These are phyloP conservation scores for Nannizziopsis barbatae DNA, from an alignment of 2,329 filamentous ascomycete species.

Conservation along the genomic window DNA sequence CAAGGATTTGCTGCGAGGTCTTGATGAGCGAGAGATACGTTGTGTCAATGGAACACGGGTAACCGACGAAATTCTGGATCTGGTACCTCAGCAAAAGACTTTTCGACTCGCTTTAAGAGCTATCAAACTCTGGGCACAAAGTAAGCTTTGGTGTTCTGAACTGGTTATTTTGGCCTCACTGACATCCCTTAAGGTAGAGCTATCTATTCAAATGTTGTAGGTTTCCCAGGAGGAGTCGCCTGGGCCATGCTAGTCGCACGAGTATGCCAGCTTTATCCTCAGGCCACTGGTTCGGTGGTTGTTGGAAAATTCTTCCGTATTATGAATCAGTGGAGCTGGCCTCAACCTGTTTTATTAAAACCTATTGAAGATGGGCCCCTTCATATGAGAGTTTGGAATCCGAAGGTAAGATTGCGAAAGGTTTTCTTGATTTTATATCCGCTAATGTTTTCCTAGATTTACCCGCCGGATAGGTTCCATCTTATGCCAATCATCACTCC, in stretches of 20 bases:
- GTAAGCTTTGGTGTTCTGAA: constrained; percentile 22
- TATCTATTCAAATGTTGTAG: constrained; percentile 92
- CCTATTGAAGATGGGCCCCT: constrained; percentile 71
- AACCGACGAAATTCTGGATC: constrained; percentile 77
- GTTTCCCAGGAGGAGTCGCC: constrained; percentile 90
- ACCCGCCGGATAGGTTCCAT: constrained; percentile 70
- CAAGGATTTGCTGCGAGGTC: constrained; percentile 69
- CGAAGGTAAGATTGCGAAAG: constrained; percentile 48
- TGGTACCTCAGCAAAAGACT: constrained; percentile 80
- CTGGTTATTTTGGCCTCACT: neutral
- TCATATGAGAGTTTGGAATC: constrained; percentile 86
- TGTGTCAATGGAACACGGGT: constrained; percentile 91
- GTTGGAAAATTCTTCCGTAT: constrained; percentile 91
- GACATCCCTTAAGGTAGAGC: constrained; percentile 48
- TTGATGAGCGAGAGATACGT: constrained; percentile 76
- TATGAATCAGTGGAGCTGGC: constrained; percentile 86
- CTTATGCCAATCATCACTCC: constrained; percentile 98
- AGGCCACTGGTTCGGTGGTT: constrained; percentile 76
- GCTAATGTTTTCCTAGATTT: constrained; percentile 42
- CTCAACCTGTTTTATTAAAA: constrained; percentile 83
- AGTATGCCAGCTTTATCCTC: constrained; percentile 91
- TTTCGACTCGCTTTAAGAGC: constrained; percentile 83
- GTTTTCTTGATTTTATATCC: neutral
- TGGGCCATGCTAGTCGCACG: constrained; percentile 97
- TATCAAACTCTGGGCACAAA: constrained; percentile 93